phyloP scores from a whole-genome alignment of 768 basidiomycete species.

The Mycena haematopus region DNA sequence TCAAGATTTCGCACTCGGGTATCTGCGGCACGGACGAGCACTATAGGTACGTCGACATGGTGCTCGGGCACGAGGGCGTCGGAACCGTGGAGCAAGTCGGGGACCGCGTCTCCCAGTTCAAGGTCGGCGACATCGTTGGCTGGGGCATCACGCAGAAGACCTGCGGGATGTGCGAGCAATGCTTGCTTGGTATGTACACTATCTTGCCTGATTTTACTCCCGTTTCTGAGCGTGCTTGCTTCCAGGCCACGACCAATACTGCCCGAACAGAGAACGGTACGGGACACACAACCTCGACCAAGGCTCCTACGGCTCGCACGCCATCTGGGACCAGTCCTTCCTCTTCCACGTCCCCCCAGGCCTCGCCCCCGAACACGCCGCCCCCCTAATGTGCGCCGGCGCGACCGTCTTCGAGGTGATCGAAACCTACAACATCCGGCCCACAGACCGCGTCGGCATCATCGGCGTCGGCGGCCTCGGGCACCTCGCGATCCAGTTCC shows the following conservation, averaged over 20 bases:
- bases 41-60: slow-evolving; percentile 32
- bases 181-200: slow-evolving; percentile 34
- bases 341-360: slow-evolving; percentile 43
- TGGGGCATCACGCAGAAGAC: slow-evolving; percentile 35
- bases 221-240: not conserved
- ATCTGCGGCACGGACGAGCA: slow-evolving; percentile 48
- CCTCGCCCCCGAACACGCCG: slow-evolving; percentile 38
- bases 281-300: slow-evolving; percentile 40
- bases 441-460: slow-evolving; percentile 42
- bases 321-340: slow-evolving; percentile 41
- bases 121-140: slow-evolving; percentile 25
- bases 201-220: not conserved
- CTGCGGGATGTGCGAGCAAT: slow-evolving; percentile 42
- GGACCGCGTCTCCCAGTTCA: slow-evolving; percentile 8
- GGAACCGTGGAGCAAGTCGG: slow-evolving; percentile 16
- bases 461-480: slow-evolving; percentile 46
- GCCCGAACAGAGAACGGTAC: slow-evolving; percentile 26
- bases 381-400: slow-evolving; percentile 31
- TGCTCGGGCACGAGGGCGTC: slow-evolving; percentile 44
- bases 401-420: slow-evolving; percentile 31
- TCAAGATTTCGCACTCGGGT: slow-evolving; percentile 32
- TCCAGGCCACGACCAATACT: slow-evolving; percentile 23
- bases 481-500: slow-evolving; percentile 46
- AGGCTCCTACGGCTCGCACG: slow-evolving; percentile 33
- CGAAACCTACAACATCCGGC: slow-evolving; percentile 31